A percentile compares a stretch with the other conserved stretches of the same genome.
Evolutionary conservation across 306 rosid genomes (phyloP).

Genomic region (Calophaca sinica): DNA sequence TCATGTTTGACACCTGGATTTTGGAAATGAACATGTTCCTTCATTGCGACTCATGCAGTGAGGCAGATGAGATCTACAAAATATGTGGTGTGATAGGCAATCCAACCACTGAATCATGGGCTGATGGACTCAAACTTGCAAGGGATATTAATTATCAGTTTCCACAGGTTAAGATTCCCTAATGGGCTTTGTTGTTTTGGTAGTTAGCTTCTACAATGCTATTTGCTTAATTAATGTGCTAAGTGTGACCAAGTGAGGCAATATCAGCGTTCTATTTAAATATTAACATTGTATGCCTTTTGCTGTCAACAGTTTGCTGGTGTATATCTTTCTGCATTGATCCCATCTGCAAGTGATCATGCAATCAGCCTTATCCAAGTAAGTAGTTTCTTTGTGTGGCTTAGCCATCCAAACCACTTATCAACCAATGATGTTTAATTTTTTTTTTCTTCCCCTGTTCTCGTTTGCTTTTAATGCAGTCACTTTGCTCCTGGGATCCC

Average conservation of each 20-base stretch:
- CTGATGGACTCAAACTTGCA: conserved; percentile 86
- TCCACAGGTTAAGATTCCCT: conserved; percentile 71
- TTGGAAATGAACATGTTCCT: conserved; percentile 26
- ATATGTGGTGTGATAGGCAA: conserved; percentile 91
- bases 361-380: conserved; percentile 86
- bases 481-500: conserved; percentile 99
- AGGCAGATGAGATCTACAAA: conserved; percentile 90
- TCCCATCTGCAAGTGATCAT: conserved; percentile 77
- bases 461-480: conserved; percentile 51
- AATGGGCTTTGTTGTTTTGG: conserved; percentile 19
- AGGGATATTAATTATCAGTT: conserved; percentile 87
- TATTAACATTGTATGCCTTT: conserved; percentile 11
- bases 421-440: not conserved
- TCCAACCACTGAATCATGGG: conserved; percentile 85
- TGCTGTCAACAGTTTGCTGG: conserved; percentile 68
- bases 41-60: conserved; percentile 60
- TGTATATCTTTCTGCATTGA: conserved; percentile 70
- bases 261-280: not conserved
- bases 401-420: not conserved
- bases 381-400: conserved; percentile 43
- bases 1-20: conserved; percentile 17
- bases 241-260: conserved; percentile 2
- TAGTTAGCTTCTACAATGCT: not conserved
- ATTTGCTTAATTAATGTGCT: not conserved
- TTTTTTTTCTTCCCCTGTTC: conserved; percentile 18